A percentile compares a stretch with the other conserved stretches of the same genome.
Conservation (phyloP, 495 filamentous ascomycete species). For the Xylaria palmicola region DNA sequence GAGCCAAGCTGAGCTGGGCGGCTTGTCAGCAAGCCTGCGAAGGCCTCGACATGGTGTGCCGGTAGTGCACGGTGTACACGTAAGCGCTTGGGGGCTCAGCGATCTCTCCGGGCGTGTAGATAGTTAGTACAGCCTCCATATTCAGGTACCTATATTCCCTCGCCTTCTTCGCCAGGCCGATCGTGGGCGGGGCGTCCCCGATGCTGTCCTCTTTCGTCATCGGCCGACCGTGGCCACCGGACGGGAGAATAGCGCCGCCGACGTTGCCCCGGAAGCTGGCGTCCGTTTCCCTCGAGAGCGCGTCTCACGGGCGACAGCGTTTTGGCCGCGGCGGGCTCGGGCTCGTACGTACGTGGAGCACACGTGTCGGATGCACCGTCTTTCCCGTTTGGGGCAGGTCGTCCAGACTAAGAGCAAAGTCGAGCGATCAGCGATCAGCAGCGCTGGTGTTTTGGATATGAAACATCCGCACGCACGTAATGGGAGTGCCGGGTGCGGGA, state of each 20-base stretch:
- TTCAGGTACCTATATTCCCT: not conserved
- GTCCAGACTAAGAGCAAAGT: not conserved
- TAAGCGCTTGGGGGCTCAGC: not conserved
- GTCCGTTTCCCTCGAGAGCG: not conserved
- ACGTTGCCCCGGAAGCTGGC: slow-evolving; percentile 5
- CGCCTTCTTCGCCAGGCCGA: not conserved
- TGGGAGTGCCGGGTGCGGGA: not conserved
- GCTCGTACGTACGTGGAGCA: slow-evolving; percentile 10
- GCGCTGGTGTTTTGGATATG: slow-evolving; percentile 14
- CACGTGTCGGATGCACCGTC: slow-evolving; percentile 1
- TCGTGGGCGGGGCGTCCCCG: not conserved
- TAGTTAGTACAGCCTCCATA: too few species aligned
- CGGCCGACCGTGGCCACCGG: not conserved
- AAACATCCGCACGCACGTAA: slow-evolving; percentile 6
- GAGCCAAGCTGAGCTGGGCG: not conserved
- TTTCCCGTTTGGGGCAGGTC: slow-evolving; percentile 8
- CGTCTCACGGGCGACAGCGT: too few species aligned
- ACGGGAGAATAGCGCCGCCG: not conserved
- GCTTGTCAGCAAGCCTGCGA: too few species aligned
- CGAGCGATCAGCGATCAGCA: slow-evolving; percentile 1
- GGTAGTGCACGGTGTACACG: not conserved
- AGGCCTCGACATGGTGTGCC: too few species aligned
- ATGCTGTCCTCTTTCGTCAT: not conserved
- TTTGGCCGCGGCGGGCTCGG: too few species aligned
- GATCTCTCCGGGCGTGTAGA: too few species aligned